Evolutionary conservation across 2,329 filamentous ascomycete species (phyloP), one percentile per base, ranked within the genome.

Genomic region (Ophiocordyceps camponoti-saundersi): DNA sequence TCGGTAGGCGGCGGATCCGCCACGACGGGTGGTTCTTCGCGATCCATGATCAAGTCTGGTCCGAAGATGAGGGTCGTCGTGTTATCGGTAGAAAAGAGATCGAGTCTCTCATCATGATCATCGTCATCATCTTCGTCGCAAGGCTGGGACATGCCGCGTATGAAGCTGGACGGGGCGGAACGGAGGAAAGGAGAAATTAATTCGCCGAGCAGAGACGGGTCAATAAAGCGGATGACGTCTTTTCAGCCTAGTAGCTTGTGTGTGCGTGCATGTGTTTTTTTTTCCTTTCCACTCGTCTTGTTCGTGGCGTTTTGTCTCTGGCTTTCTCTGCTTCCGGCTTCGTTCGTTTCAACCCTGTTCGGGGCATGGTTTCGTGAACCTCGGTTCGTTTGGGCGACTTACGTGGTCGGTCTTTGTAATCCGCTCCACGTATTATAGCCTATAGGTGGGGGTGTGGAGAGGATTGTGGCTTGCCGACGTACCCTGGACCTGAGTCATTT

Each of bases 1-100:
- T 40, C 23, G 18, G 57, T 57, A 46, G 53, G 50, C 3, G 50
- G 47, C 21, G 53, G 44, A 42, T 47, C 50, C 26, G 36, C 58
- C 45, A n/a, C 47, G 51, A 26, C 51, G 44, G 43, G 48, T 32
- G 43, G 48, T 32, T 49, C 32, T 32, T 45, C 30, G 16, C 12
- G 32, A 7, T 34, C 32, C 32, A 34, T 34, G 32, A 15, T 34
- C 12, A 29, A 10, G 26, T 29, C 26, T 29, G 26, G 26, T 29
- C 26, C 4, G 26, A 26, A 26, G 23, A 26, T 26, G 23, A 26
- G 8, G 23, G 23, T 4, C 23, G 13, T 4, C 15, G 34, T 5
- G 36, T 40, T 6, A 10, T 40, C 13, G 26, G 11, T 29, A 10
- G 8, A 2, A n/a, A 36, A n/a, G 32, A 16, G 32, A 15, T 36